Conservation (phyloP, 345 rosid genomes). For the Citrus cavaleriei region DNA sequence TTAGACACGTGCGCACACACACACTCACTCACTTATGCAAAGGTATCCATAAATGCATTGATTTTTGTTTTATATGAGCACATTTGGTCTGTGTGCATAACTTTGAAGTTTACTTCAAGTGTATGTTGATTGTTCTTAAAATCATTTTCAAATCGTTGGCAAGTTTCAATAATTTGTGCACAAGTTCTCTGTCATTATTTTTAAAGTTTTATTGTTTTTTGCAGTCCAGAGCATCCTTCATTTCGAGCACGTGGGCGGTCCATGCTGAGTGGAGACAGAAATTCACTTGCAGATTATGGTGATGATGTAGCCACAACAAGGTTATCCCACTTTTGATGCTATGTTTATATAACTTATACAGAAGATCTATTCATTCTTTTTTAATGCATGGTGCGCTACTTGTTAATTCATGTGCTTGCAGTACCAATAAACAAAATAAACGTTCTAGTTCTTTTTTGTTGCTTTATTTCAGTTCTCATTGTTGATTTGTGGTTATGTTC, state of each 20-base stretch:
- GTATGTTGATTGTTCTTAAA: background rate
- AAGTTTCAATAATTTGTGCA: background rate
- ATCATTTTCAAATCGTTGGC: background rate
- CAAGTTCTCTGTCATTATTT: background rate
- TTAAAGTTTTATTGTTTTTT: constrained; percentile 16
- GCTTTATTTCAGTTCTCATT: background rate
- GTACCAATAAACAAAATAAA: background rate
- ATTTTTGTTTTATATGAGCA: background rate
- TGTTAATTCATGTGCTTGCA: too few species aligned
- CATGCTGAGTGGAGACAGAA: constrained; percentile 78
- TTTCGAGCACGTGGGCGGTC: constrained; percentile 69
- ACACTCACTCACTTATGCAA: background rate
- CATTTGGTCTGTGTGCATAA: background rate
- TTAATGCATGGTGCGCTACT: background rate
- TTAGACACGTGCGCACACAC: background rate
- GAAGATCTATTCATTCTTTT: background rate
- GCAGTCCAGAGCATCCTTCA: constrained; percentile 95
- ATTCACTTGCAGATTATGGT: constrained; percentile 50
- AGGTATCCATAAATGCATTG: background rate
- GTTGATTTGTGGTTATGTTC: background rate
- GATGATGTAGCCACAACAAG: constrained; percentile 69
- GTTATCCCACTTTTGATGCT: constrained; percentile 28
- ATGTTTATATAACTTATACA: background rate
- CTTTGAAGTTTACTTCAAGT: background rate
- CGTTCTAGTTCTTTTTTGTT: background rate